A percentile compares a stretch with the other conserved stretches of the same genome.
phyloP scores from a whole-genome alignment of 2,329 filamentous ascomycete species.

The Nemania bipapillata region DNA sequence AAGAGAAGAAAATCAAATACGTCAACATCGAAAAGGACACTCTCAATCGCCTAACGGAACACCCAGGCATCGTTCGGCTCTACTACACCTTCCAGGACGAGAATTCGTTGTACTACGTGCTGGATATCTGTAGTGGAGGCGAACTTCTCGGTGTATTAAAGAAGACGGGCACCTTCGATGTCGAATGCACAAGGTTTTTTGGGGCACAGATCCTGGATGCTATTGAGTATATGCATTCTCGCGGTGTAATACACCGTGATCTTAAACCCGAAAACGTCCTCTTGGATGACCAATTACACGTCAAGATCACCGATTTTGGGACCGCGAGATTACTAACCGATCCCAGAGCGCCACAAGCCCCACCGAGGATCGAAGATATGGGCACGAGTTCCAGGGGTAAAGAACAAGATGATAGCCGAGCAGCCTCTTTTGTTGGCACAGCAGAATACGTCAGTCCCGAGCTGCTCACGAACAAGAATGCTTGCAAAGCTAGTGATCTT shows the following conservation, averaged over 20 bases:
- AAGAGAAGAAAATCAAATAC: constrained; percentile 99
- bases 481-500: constrained; percentile 95
- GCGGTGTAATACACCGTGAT: constrained; percentile 95
- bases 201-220: constrained; percentile 95
- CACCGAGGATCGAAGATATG: constrained; percentile 52
- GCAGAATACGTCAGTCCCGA: constrained; percentile 98
- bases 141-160: constrained; percentile 93
- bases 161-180: constrained; percentile 91
- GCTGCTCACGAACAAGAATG: constrained; percentile 94
- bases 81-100: constrained; percentile 99
- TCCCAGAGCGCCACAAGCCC: constrained; percentile 60
- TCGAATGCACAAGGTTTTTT: constrained; percentile 94
- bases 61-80: constrained; percentile 93
- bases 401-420: constrained; percentile 72
- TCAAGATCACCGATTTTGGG: constrained; percentile 98
- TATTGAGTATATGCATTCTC: constrained; percentile 97
- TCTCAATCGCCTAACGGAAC: constrained; percentile 92
- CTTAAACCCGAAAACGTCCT: constrained; percentile 97
- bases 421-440: constrained; percentile 95
- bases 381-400: constrained; percentile 54
- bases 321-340: constrained; percentile 91
- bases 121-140: constrained; percentile 91
- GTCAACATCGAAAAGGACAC: constrained; percentile 99
- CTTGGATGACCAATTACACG: constrained; percentile 93
- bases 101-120: constrained; percentile 92